A percentile compares a stretch with the other conserved stretches of the same genome.
These are phyloP conservation scores for Cardamine occulta DNA, from an alignment of 345 rosid species.

Conservation along the genomic window DNA sequence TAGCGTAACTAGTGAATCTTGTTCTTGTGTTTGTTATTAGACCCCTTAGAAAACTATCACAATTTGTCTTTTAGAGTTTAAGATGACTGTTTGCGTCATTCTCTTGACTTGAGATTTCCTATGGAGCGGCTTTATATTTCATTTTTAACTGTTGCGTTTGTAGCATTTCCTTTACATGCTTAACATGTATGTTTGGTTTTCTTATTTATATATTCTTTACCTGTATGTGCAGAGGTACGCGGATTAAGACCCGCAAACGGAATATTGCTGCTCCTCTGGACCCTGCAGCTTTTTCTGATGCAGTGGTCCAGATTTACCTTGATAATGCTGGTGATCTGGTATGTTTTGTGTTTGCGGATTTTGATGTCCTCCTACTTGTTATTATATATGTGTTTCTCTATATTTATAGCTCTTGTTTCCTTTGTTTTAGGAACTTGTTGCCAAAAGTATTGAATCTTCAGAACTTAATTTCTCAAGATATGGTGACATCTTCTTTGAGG, in stretches of 20 bases:
- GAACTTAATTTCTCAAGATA: slow-evolving; percentile 94
- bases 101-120: neutral
- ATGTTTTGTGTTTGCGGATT: slow-evolving; percentile 18
- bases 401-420: slow-evolving; percentile 1
- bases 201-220: neutral
- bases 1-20: neutral
- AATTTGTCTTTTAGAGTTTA: neutral
- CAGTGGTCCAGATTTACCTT: slow-evolving; percentile 98
- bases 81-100: neutral
- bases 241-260: slow-evolving; percentile 99
- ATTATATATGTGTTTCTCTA: neutral
- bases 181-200: neutral
- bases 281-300: slow-evolving; percentile 99
- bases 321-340: slow-evolving; percentile 99
- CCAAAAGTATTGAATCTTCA: slow-evolving; percentile 89
- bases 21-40: neutral
- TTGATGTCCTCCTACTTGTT: neutral
- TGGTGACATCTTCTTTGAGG: slow-evolving; percentile 69
- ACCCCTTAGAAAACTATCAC: neutral
- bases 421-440: slow-evolving; percentile 75
- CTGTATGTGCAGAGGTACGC: slow-evolving; percentile 69
- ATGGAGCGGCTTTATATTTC: neutral
- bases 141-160: neutral
- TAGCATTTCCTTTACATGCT: neutral
- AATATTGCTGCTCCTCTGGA: slow-evolving; percentile 97